Evolutionary conservation across 2,329 filamentous ascomycete genomes (phyloP), one percentile per base, ranked within the genome.

Genomic region (Rutstroemia sydowiana): DNA sequence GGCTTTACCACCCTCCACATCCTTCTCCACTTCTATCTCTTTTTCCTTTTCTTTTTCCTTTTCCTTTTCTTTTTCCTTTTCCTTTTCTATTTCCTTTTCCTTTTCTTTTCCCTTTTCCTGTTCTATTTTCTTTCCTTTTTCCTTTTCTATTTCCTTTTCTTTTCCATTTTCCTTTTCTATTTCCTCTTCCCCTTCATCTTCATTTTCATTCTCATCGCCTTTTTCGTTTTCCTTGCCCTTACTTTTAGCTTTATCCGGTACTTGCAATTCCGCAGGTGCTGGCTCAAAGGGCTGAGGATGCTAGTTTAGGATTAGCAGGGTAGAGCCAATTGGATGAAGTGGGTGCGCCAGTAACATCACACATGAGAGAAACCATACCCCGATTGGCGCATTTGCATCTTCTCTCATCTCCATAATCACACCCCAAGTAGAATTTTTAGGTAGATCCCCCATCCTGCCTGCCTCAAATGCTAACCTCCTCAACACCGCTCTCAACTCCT

Each of bases 321-420:
- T n/a, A n/a, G n/a, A n/a, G n/a, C n/a, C n/a, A n/a, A n/a, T n/a
- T n/a, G n/a, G n/a, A n/a, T n/a, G n/a, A n/a, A n/a, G n/a, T n/a
- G n/a, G n/a, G n/a, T n/a, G n/a, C n/a, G n/a, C n/a, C n/a, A 32
- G 13, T 32, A 32, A 32, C 30, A 32, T 32, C n/a, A n/a, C n/a
- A 31, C 6, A 37, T 34, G 36, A 13, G 31, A 18, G 21, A 31
- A 40, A 18, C 70, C 76, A 63, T 66, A 82, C 79, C 49, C 74
- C 75, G 55, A 83, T 79, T 0, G 81, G 82, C 9, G 78, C 59
- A 10, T 75, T 68, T 0, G 73, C 74, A 37, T 82, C 74, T 20
- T 85, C 78, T 36, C 78, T 79, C 57, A 91, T 66, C 67, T 92
- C 87, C 37, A 92, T 76, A 0, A 83, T 84, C n/a, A 92, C 67